Evolutionary conservation across 495 filamentous ascomycete species (phyloP).

Genomic region (Ramalina intermedia): DNA sequence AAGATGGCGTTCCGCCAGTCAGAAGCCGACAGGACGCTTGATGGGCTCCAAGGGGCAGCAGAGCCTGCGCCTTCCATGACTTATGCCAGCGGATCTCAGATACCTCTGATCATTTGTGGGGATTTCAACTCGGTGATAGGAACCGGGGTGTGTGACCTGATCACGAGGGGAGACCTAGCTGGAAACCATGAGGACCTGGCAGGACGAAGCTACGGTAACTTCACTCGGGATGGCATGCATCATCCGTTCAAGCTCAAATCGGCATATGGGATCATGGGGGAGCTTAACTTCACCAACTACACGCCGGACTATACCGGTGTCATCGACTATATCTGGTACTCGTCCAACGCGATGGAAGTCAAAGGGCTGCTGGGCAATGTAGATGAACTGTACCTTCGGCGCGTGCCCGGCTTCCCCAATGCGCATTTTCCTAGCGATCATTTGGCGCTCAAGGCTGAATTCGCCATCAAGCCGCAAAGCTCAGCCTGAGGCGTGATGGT

Average conservation of each 20-base stretch:
- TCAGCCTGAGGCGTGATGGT: conserved; percentile 51
- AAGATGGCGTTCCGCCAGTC: conserved; percentile 59
- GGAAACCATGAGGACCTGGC: conserved; percentile 64
- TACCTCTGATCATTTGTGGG: conserved; percentile 82
- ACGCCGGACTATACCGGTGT: conserved; percentile 80
- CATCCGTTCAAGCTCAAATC: conserved; percentile 92
- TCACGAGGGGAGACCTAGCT: conserved; percentile 57
- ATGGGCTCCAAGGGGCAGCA: conserved; percentile 31
- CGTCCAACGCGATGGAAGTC: conserved; percentile 77
- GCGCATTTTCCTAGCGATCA: conserved; percentile 97
- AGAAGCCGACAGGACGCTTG: conserved; percentile 37
- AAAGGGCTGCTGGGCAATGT: conserved; percentile 79
- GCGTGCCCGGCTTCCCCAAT: conserved; percentile 90
- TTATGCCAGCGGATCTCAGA: conserved; percentile 70
- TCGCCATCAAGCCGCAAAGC: conserved; percentile 74
- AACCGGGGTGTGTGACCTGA: conserved; percentile 77
- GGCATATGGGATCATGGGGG: conserved; percentile 61
- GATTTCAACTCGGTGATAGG: conserved; percentile 86
- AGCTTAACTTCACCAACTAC: conserved; percentile 90
- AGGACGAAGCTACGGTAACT: conserved; percentile 67
- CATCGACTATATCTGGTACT: conserved; percentile 96
- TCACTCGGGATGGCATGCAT: conserved; percentile 77
- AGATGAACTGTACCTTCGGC: conserved; percentile 75
- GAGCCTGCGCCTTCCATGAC: conserved; percentile 54
- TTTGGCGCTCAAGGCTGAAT: conserved; percentile 82